Conservation (phyloP, 495 filamentous ascomycete species). For the Hypoxylon crocopeplum region DNA sequence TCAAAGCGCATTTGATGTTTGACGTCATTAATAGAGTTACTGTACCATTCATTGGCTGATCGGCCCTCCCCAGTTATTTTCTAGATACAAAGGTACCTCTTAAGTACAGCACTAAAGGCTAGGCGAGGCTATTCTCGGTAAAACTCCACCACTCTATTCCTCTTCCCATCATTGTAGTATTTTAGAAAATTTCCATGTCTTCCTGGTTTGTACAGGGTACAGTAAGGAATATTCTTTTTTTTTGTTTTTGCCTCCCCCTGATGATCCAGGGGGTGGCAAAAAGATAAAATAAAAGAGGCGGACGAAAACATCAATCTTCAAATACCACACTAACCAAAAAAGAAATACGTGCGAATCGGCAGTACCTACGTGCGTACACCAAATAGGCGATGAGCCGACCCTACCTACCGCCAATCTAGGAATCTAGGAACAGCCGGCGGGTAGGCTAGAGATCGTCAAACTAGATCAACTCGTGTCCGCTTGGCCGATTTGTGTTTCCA, state of each 20-base stretch:
- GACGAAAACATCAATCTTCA: constrained; percentile 16
- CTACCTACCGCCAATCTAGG: constrained; percentile 8
- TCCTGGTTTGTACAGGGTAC: no score
- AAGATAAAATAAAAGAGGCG: constrained; percentile 2
- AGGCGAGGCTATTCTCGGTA: no score
- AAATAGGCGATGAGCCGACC: constrained; percentile 8
- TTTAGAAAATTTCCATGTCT: no score
- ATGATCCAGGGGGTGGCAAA: constrained; percentile 46
- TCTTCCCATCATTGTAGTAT: no score
- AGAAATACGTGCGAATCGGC: constrained; percentile 1
- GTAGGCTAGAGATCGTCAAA: constrained; percentile 17
- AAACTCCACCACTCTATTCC: no score
- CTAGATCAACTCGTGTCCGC: constrained; percentile 10
- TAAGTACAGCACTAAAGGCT: no score
- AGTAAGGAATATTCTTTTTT: no score
- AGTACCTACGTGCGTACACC: neutral
- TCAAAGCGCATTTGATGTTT: constrained; percentile 1
- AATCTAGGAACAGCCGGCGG: constrained; percentile 9
- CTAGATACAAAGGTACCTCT: no score
- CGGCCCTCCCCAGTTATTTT: no score
- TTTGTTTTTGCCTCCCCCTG: constrained; percentile 41
- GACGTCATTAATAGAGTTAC: constrained; percentile 28
- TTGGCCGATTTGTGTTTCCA: neutral
- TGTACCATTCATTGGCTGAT: no score
- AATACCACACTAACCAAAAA: constrained; percentile 8